Conservation (phyloP, 1,139 yeast species). For the Kluyveromyces sp. region DNA sequence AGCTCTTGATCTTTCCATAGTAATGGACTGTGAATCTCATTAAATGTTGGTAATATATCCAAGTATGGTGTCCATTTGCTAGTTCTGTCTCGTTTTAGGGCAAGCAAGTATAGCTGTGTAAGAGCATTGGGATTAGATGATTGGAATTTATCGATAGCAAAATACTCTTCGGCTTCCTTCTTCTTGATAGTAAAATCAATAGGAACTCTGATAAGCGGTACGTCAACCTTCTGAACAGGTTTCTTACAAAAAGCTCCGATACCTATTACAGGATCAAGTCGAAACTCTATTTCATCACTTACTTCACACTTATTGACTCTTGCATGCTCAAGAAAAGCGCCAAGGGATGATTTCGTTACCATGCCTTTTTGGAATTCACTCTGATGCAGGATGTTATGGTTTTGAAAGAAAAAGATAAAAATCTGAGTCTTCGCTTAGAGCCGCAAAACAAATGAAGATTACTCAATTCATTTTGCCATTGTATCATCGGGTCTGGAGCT, state of each 20-base stretch:
- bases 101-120: conserved; percentile 43
- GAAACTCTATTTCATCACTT: conserved; percentile 30
- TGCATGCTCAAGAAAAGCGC: conserved; percentile 23
- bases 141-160: conserved; percentile 21
- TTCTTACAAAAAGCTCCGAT: conserved; percentile 34
- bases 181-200: conserved; percentile 36
- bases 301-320: conserved; percentile 40
- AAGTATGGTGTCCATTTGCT: conserved; percentile 41
- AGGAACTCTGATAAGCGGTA: conserved; percentile 35
- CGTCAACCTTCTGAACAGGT: conserved; percentile 7
- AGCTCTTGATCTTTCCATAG: conserved; percentile 53
- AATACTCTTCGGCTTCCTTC: conserved; percentile 37
- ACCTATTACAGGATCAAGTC: conserved; percentile 27
- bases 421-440: no score
- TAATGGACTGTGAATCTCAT: conserved; percentile 49
- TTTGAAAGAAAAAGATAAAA: no score
- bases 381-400: no score
- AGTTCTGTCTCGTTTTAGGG: conserved; percentile 30
- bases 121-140: conserved; percentile 37
- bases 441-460: no score
- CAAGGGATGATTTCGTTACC: not conserved
- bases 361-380: no score
- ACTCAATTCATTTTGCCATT: no score
- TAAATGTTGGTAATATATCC: conserved; percentile 46
- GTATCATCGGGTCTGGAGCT: no score